Evolutionary conservation across 73 alveolate species (phyloP).

Genomic region (Paramecium caudatum): DNA sequence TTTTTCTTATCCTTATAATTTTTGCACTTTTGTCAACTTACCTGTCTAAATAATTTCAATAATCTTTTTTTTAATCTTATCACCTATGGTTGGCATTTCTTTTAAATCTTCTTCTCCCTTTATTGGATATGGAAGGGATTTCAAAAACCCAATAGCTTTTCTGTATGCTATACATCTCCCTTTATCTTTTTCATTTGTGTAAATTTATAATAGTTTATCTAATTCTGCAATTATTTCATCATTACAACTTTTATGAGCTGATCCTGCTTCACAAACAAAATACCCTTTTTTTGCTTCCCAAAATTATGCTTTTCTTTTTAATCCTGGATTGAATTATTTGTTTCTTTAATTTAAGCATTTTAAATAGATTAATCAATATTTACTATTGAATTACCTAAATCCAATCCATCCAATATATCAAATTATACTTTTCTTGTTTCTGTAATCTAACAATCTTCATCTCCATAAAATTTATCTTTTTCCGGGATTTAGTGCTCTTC

Average conservation of each 20-base stretch:
- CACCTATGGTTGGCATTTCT: slow-evolving; percentile 86
- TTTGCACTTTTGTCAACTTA: slow-evolving; percentile 83
- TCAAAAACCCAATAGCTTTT: slow-evolving; percentile 80
- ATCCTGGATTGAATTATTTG: slow-evolving; percentile 67
- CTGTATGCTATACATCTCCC: slow-evolving; percentile 89
- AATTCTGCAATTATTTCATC: slow-evolving; percentile 68
- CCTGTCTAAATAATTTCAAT: slow-evolving; percentile 95
- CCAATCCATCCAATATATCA: slow-evolving; percentile 57
- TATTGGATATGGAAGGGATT: slow-evolving; percentile 77
- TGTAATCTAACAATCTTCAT: slow-evolving; percentile 46
- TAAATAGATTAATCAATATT: background rate
- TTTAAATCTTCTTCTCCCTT: slow-evolving; percentile 79
- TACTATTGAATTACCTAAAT: background rate
- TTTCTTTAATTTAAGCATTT: slow-evolving; percentile 17
- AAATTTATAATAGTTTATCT: slow-evolving; percentile 79
- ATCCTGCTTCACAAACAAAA: slow-evolving; percentile 76
- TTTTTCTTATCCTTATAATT: slow-evolving; percentile 86
- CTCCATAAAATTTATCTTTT: slow-evolving; percentile 32
- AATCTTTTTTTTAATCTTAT: slow-evolving; percentile 90
- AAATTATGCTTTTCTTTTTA: slow-evolving; percentile 42
- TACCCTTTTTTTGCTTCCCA: slow-evolving; percentile 73
- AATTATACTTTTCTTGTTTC: slow-evolving; percentile 29
- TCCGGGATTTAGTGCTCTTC: slow-evolving; percentile 44
- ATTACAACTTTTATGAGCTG: slow-evolving; percentile 54
- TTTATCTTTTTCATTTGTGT: slow-evolving; percentile 80